Evolutionary conservation across 352 stramenopile species (phyloP).

Genomic region (Phytophthora constricta): DNA sequence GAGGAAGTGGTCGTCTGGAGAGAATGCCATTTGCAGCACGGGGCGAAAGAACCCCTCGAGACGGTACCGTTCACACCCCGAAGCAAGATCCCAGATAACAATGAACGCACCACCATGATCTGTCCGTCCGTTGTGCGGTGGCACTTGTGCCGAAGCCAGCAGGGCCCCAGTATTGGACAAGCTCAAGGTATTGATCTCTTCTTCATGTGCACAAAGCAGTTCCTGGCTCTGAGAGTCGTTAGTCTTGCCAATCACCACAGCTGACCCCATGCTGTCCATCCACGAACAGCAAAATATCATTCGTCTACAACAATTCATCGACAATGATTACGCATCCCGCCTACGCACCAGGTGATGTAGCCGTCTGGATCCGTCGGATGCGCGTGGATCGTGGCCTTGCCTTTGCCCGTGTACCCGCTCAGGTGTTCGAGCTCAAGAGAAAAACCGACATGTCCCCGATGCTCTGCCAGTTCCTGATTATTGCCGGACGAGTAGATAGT

Average conservation of each 20-base stretch:
- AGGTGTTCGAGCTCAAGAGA: constrained; percentile 75
- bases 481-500: constrained; percentile 21
- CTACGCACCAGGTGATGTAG: constrained; percentile 59
- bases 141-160: constrained; percentile 57
- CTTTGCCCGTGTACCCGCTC: constrained; percentile 62
- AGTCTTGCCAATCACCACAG: constrained; percentile 59
- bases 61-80: constrained; percentile 52
- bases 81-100: constrained; percentile 37
- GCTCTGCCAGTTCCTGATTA: constrained; percentile 20
- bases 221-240: constrained; percentile 60
- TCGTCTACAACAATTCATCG: background rate
- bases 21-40: constrained; percentile 77
- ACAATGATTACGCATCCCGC: background rate
- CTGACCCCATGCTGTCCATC: constrained; percentile 53
- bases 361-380: constrained; percentile 55
- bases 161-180: constrained; percentile 47
- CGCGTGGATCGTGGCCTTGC: constrained; percentile 59
- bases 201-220: constrained; percentile 58
- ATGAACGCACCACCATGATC: constrained; percentile 31
- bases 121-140: constrained; percentile 38
- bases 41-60: constrained; percentile 66
- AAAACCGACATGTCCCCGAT: constrained; percentile 10
- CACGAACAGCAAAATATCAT: background rate
- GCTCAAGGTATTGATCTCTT: constrained; percentile 60
- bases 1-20: constrained; percentile 80